A percentile compares a stretch with the other conserved stretches of the same genome.
These are phyloP conservation scores for Chytridium lagenaria DNA, from an alignment of 371 early-diverging fungal species.

Conservation along the genomic window DNA sequence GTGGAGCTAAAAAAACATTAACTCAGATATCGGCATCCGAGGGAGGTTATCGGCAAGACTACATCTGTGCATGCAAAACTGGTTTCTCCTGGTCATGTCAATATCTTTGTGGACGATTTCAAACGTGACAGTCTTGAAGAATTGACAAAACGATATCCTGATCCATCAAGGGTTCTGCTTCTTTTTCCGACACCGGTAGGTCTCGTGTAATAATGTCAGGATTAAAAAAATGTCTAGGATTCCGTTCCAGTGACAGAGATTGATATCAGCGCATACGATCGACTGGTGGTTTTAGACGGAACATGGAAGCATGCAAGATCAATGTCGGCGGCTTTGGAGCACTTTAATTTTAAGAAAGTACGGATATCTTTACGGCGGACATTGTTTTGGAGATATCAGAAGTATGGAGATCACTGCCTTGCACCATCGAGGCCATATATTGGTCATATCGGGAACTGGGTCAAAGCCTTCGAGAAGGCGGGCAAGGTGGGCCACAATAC, in stretches of 20 bases:
- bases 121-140: constrained; percentile 53
- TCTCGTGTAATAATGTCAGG: not conserved
- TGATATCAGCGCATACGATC: constrained; percentile 69
- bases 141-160: constrained; percentile 54
- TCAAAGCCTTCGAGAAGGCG: constrained; percentile 16
- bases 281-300: constrained; percentile 88
- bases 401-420: constrained; percentile 69
- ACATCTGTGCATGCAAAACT: constrained; percentile 83
- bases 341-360: constrained; percentile 63
- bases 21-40: constrained; percentile 77
- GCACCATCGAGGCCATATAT: constrained; percentile 97
- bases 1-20: not conserved
- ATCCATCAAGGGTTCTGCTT: constrained; percentile 74
- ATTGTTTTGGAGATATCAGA: constrained; percentile 91
- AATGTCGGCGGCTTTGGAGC: constrained; percentile 66
- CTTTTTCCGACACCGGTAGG: constrained; percentile 88
- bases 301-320: constrained; percentile 89
- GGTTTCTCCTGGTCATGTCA: constrained; percentile 71
- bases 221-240: constrained; percentile 53
- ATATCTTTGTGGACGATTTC: constrained; percentile 52
- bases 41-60: constrained; percentile 82
- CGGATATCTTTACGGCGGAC: constrained; percentile 69
- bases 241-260: constrained; percentile 71
- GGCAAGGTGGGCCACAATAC: too few species aligned
- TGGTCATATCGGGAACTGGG: constrained; percentile 81